Evolutionary conservation across 2,329 filamentous ascomycete genomes (phyloP).

Genomic region (Venturia pyrina): DNA sequence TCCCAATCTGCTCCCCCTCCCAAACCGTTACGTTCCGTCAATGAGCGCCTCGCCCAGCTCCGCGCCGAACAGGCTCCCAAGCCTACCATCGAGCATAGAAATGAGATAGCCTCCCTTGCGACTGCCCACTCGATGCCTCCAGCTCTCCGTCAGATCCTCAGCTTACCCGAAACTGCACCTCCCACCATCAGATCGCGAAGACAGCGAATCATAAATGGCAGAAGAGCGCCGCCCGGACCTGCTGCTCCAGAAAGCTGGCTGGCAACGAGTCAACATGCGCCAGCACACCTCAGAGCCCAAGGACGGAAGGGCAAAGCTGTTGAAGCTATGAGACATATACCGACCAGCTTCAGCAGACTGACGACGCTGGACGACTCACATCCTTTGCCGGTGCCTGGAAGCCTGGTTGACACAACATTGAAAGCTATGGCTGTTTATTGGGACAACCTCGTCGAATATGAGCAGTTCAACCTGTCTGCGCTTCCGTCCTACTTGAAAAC

Average conservation of each 20-base stretch:
- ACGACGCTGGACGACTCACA: background rate
- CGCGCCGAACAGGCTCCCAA: conserved; percentile 32
- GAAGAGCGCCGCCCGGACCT: conserved; percentile 31
- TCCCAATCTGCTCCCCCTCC: background rate
- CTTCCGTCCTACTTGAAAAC: conserved; percentile 43
- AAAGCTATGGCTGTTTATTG: conserved; percentile 47
- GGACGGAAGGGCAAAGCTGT: background rate
- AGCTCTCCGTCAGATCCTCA: conserved; percentile 32
- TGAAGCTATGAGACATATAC: background rate
- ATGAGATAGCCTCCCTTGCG: conserved; percentile 33
- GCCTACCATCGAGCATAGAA: conserved; percentile 30
- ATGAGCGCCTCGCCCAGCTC: conserved; percentile 37
- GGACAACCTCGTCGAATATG: conserved; percentile 46
- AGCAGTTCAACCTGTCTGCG: conserved; percentile 43
- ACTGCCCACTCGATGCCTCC: conserved; percentile 35
- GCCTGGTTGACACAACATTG: conserved; percentile 41
- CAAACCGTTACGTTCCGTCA: conserved; percentile 25
- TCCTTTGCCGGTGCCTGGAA: conserved; percentile 18
- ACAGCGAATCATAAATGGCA: conserved; percentile 20
- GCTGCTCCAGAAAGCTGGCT: conserved; percentile 38
- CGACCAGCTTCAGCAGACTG: background rate
- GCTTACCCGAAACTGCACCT: conserved; percentile 35
- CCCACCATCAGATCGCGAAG: conserved; percentile 31
- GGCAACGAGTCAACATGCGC: conserved; percentile 23
- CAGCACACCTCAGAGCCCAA: conserved; percentile 13